phyloP scores from a whole-genome alignment of 164 flowering plant species.

The Akebia trifoliata region DNA sequence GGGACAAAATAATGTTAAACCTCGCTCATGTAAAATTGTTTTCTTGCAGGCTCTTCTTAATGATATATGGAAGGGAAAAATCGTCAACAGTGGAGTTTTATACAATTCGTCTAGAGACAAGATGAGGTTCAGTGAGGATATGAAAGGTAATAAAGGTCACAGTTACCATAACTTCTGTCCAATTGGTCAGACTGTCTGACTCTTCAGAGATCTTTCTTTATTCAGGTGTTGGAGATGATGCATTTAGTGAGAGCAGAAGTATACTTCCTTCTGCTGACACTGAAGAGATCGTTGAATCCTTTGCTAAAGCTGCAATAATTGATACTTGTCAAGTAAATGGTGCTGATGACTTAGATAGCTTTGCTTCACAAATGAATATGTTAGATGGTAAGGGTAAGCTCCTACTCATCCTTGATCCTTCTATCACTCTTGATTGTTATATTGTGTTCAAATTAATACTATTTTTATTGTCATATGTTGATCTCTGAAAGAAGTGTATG shows the following conservation, averaged over 20 bases:
- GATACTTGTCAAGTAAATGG: slow-evolving; percentile 22
- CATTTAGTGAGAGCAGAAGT: slow-evolving; percentile 21
- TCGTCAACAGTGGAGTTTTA: slow-evolving; percentile 48
- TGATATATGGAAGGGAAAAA: slow-evolving; percentile 72
- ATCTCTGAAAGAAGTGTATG: background rate
- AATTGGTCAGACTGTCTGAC: background rate
- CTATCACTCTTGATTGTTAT: background rate
- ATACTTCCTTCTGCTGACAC: slow-evolving; percentile 12
- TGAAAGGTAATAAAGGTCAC: slow-evolving; percentile 33
- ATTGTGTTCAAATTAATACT: background rate
- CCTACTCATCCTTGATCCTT: background rate
- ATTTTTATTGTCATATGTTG: background rate
- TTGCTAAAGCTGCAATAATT: slow-evolving; percentile 14
- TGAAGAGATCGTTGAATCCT: slow-evolving; percentile 19
- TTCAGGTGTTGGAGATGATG: slow-evolving; percentile 20
- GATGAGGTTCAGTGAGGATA: slow-evolving; percentile 29
- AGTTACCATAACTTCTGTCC: background rate
- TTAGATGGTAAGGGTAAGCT: slow-evolving; percentile 22
- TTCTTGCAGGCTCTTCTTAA: slow-evolving; percentile 47
- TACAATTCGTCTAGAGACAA: slow-evolving; percentile 41
- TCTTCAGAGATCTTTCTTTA: background rate
- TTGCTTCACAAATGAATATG: slow-evolving; percentile 7
- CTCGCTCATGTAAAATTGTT: background rate
- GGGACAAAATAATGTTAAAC: too few relatives aligned
- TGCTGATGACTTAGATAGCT: slow-evolving; percentile 14